Base-by-base conservation (phyloP, 495 filamentous ascomycete species). In the Aspergillus olivimuriae region DNA sequence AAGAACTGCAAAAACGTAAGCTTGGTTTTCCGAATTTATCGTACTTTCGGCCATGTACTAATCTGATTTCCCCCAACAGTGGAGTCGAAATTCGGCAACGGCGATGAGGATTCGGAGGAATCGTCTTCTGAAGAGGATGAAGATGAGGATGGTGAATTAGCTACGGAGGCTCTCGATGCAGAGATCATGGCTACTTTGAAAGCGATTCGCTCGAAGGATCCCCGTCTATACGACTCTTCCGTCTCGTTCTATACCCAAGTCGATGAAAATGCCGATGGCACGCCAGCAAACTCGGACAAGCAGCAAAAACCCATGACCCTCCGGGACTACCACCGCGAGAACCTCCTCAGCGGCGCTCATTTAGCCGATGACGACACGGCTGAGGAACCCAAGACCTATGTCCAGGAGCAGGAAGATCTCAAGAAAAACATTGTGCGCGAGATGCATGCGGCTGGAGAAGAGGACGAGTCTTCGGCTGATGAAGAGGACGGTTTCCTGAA, bases 171-270 rank as follows among this genome's bases (percentile, higher is more conserved):
- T 5, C 70, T 96, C 41, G 92, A 98, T 57, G 76, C 76, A n/a
- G 81, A 94, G 47, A 95, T 96, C 41, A 77, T 80, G 16, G 86
- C 80, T 11, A 92, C 88, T 0, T 70, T 98, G 23, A 73, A 83
- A 35, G 92, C 92, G 24, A 92, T 98, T 51, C 80, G 83, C 42
- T 80, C 73, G 41, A 96, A 89, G 62, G 91, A 98, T 56, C 92
- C 92, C 16, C 70, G 85, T 23, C 77, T 98, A 30, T 96, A 96
- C 69, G 84, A 97, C 59, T 74, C 80, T 43, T 72, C 81, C 11
- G 73, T 70, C 37, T 86, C 68, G 12, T 98, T 96, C 69, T 97
- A 86, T 62, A 64, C 65, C 18, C 68, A 80, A 22, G 64, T 81
- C 24, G 82, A 87, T 10, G 65, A 73, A 17, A 62, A 66, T n/a